These are phyloP conservation scores for Haberlea rhodopensis DNA, from an alignment of 257 asterid species.

Conservation along the genomic window DNA sequence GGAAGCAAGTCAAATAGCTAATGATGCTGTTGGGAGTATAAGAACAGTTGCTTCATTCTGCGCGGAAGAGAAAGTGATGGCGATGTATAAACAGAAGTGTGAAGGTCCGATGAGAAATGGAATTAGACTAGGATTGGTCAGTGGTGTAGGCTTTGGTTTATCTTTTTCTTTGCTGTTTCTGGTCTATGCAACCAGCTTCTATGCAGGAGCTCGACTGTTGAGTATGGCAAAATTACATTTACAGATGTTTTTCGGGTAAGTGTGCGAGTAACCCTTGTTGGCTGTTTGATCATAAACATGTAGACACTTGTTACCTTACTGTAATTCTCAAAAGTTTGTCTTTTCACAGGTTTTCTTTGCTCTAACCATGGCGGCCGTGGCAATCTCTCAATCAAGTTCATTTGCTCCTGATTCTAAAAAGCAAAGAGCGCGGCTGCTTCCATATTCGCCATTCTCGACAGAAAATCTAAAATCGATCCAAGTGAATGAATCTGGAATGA, in stretches of 20 bases:
- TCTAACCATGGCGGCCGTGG: no score
- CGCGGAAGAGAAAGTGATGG: conserved; percentile 83
- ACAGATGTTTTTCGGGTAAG: conserved; percentile 81
- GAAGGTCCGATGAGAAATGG: no score
- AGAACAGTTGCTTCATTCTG: conserved; percentile 88
- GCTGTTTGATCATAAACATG: not conserved
- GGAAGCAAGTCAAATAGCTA: no score
- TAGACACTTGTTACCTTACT: not conserved
- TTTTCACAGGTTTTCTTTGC: no score
- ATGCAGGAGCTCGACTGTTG: conserved; percentile 85
- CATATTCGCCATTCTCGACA: conserved; percentile 64
- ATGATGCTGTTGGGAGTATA: conserved; percentile 85
- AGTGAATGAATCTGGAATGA: no score
- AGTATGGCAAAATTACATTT: conserved; percentile 64
- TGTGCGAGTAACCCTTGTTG: not conserved
- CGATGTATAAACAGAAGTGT: no score
- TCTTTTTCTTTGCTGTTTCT: conserved; percentile 55
- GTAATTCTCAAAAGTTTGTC: conserved; percentile 26
- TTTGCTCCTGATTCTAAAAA: conserved; percentile 77
- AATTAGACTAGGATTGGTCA: no score
- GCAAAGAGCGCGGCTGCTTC: conserved; percentile 86
- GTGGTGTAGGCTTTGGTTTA: no score
- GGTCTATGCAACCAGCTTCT: conserved; percentile 80
- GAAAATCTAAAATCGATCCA: no score
- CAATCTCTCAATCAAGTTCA: no score